These are phyloP conservation scores for Picea abies DNA, from an alignment of 83 land plant genomes.

Conservation along the genomic window DNA sequence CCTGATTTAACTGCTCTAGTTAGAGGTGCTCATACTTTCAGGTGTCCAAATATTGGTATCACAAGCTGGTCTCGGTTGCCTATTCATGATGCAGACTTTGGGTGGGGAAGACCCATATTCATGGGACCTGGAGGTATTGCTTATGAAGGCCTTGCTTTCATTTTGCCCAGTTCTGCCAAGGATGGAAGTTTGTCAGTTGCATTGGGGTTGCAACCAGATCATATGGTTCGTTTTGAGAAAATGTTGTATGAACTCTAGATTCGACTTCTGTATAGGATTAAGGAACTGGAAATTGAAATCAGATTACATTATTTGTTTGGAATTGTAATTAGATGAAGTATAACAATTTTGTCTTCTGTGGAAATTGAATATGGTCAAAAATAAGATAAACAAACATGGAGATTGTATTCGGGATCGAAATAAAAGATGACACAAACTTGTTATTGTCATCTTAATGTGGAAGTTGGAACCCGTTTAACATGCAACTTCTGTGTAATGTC, in stretches of 20 bases:
- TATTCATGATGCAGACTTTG: constrained; percentile 91
- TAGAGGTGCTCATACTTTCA: constrained; percentile 66
- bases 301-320: neutral
- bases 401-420: neutral
- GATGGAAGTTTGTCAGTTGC: constrained; percentile 82
- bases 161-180: constrained; percentile 54
- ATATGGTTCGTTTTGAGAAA: constrained; percentile 67
- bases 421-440: neutral
- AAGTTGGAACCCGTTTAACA: neutral
- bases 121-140: constrained; percentile 88
- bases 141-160: constrained; percentile 63
- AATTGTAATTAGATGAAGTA: neutral
- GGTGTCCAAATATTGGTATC: constrained; percentile 76
- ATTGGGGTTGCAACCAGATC: constrained; percentile 59
- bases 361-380: neutral
- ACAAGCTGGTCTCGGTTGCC: constrained; percentile 87
- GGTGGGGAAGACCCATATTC: constrained; percentile 94
- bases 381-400: constrained; percentile 5
- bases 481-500: too few relatives aligned
- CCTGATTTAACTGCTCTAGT: constrained; percentile 57
- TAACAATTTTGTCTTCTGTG: constrained; percentile 12
- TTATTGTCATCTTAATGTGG: neutral
- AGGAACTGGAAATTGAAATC: neutral
- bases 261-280: too few relatives aligned
- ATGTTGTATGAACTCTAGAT: constrained; percentile 45